Evolutionary conservation across 306 rosid species (phyloP), one percentile per base, ranked within the genome.

Genomic region (Psophocarpus tetragonolobus): DNA sequence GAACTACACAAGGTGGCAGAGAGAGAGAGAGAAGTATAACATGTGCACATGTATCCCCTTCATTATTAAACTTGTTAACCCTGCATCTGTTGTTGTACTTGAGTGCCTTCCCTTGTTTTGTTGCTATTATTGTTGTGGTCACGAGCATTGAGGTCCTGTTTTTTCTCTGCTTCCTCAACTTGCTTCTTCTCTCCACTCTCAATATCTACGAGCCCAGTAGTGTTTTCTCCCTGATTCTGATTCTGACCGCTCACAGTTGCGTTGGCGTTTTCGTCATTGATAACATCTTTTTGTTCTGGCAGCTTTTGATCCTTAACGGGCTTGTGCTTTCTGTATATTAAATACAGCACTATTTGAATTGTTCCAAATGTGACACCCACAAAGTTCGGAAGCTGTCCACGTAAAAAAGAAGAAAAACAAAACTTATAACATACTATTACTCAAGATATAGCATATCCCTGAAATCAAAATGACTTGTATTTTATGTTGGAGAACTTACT

Each of bases 321-420:
- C 79, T 77, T 84, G 58, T 62, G 21, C 10, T 90, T 92, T 81
- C 86, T 86, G 86, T 86, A 96, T 24, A 88, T 53, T 23, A 48
- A 66, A 44, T 91, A 91, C 2, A 96, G 84, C 30, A 78, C 84
- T 92, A 96, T 92, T 72, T 96, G 99, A 74, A 88, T 87, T 1
- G 87, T 79, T 50, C 99, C 99, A 29, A 92, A 90, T 63, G 87
- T 42, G 23, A 92, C 53, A 5, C 99, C 99, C 73, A 92, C 77
- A 1, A 92, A 68, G 80, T 96, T 96, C 69, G 99, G 99, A 70
- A 90, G 91, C 99, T 96, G 96, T 75, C 65, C 77, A 41, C 74
- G 48, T 1, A 2, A 12, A 13, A 23, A 15, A 24, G 3, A 29
- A 8, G 32, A 39, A 32, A 48, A 0, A 6, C n/a, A 38, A 4